Evolutionary conservation across 805 yeast species (phyloP).

Genomic region (Starmerella tilneyi): DNA sequence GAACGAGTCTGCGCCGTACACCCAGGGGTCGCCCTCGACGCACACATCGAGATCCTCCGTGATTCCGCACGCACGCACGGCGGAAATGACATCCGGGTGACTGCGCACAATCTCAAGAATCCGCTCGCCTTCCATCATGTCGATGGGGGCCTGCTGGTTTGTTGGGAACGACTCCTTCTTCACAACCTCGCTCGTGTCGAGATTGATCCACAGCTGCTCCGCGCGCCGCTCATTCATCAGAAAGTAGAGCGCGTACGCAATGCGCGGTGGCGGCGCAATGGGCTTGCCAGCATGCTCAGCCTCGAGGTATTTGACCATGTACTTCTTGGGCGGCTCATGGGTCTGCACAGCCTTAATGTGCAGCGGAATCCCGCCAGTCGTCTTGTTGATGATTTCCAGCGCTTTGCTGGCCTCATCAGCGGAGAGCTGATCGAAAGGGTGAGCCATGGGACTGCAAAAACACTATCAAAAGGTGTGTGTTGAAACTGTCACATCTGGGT

Average conservation of each 20-base stretch:
- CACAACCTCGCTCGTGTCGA: conserved; percentile 50
- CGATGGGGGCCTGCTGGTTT: conserved; percentile 59
- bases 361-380: conserved; percentile 26
- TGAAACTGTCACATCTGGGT: too few species aligned
- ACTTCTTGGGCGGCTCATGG: conserved; percentile 65
- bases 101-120: conserved; percentile 29
- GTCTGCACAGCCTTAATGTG: conserved; percentile 29
- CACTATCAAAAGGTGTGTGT: not conserved
- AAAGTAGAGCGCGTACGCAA: conserved; percentile 57
- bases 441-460: conserved; percentile 14
- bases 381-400: conserved; percentile 22
- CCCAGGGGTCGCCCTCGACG: conserved; percentile 40
- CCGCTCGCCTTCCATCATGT: conserved; percentile 38
- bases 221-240: conserved; percentile 40
- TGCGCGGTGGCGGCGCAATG: conserved; percentile 51
- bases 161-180: conserved; percentile 45
- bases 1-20: conserved; percentile 68
- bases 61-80: conserved; percentile 71
- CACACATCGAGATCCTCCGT: conserved; percentile 17
- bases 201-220: conserved; percentile 63
- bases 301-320: conserved; percentile 54
- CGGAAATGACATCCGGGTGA: conserved; percentile 84
- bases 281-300: conserved; percentile 46
- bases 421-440: conserved; percentile 31
- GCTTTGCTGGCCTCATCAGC: conserved; percentile 26